Evolutionary conservation across 139 green algal species (phyloP), one percentile per base, ranked within the genome.

Genomic region (Chlorella sp.): DNA sequence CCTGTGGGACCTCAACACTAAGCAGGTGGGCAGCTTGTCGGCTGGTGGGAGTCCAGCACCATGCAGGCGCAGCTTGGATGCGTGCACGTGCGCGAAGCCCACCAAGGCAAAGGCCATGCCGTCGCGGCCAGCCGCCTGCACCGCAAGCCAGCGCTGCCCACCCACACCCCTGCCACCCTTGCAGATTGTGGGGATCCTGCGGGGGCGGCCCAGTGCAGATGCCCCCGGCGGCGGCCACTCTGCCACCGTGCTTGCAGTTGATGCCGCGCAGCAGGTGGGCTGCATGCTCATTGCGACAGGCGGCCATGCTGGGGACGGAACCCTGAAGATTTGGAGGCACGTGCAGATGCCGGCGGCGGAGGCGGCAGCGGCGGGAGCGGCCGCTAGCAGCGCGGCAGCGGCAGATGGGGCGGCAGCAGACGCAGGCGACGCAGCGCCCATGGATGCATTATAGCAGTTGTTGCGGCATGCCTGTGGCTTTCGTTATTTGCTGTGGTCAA

Each of bases 1-100:
- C 76, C 48, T 96, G n/a, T 99, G 95, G 91, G 90, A 95, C 67
- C 84, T 99, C 22, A 94, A 95, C 73, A 92, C 65, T 11, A 83
- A 62, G 41, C 7, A 73, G 77, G 77, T 83, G 76, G 36, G 76
- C 20, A 19, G 28, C 8, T n/a, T n/a, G n/a, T n/a, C n/a, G n/a
- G n/a, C n/a, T n/a, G n/a, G n/a, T n/a, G n/a, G n/a, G n/a, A n/a
- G n/a, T n/a, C n/a, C n/a, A n/a, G n/a, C n/a, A n/a, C n/a, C n/a
- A n/a, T n/a, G n/a, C n/a, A n/a, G n/a, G n/a, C n/a, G n/a, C n/a
- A n/a, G n/a, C n/a, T n/a, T n/a, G n/a, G n/a, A n/a, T n/a, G n/a
- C n/a, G n/a, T n/a, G n/a, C n/a, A n/a, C n/a, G n/a, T n/a, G n/a
- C n/a, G n/a, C n/a, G n/a, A n/a, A n/a, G n/a, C n/a, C n/a, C n/a